Percentiles rank a stretch among this genome's conserved stretches.
phyloP scores from a whole-genome alignment of 768 basidiomycete genomes.

The Holtermannia corniformis region DNA sequence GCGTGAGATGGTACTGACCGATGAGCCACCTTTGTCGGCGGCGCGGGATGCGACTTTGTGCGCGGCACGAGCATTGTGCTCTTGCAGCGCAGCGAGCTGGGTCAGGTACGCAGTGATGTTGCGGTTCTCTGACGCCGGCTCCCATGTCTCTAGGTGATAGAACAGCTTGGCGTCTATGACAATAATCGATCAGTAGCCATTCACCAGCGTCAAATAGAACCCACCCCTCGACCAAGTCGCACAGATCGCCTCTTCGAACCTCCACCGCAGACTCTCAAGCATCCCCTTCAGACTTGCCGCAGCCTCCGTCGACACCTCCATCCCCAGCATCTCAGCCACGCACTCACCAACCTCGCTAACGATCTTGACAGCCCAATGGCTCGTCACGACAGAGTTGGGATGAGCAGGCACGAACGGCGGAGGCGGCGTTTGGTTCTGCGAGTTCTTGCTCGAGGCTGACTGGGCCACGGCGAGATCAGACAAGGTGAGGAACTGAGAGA shows the following conservation, averaged over 20 bases:
- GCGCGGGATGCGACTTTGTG: conserved; percentile 72
- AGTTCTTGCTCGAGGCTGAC: conserved; percentile 45
- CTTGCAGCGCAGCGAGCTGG: conserved; percentile 21
- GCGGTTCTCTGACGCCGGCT: conserved; percentile 52
- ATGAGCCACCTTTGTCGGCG: conserved; percentile 42
- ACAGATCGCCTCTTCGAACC: conserved; percentile 71
- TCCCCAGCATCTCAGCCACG: conserved; percentile 63
- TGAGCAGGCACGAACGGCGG: conserved; percentile 52
- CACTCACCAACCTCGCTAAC: conserved; percentile 78
- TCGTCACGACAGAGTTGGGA: conserved; percentile 72
- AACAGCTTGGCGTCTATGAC: conserved; percentile 82
- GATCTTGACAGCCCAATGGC: conserved; percentile 68
- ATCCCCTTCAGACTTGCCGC: conserved; percentile 56
- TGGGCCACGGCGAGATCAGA: conserved; percentile 68
- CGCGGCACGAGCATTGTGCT: conserved; percentile 61
- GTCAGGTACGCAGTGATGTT: conserved; percentile 11
- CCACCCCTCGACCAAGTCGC: conserved; percentile 73
- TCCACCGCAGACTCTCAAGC: conserved; percentile 75
- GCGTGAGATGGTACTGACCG: too few species aligned
- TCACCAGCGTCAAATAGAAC: conserved; percentile 19
- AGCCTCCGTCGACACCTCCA: conserved; percentile 70
- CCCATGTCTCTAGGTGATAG: conserved; percentile 81
- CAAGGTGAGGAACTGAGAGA: conserved; percentile 76
- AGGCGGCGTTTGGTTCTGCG: conserved; percentile 41
- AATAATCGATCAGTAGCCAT: conserved; percentile 1